Percentiles rank a stretch among this genome's conserved stretches.
Evolutionary conservation across 192 early-diverging fungal genomes (phyloP).

Genomic region (Coemansia sp.): DNA sequence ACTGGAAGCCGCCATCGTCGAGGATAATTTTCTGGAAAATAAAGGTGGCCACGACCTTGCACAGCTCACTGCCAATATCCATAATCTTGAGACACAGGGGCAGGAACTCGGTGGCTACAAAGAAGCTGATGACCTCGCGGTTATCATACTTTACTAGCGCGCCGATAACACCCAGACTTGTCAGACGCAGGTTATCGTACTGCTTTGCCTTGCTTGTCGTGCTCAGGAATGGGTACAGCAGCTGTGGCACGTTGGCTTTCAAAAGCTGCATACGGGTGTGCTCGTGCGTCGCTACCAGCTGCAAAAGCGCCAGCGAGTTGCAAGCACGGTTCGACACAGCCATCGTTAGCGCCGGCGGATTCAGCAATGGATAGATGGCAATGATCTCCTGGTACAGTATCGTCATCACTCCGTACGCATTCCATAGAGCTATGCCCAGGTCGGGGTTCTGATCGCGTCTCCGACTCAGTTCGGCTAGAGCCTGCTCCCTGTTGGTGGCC

Average conservation of each 20-base stretch:
- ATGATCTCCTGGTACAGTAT: slow-evolving; percentile 95
- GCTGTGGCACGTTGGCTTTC: slow-evolving; percentile 90
- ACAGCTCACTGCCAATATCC: slow-evolving; percentile 95
- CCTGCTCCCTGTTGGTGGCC: slow-evolving; percentile 76
- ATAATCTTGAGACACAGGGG: slow-evolving; percentile 98
- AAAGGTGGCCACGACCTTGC: slow-evolving; percentile 98
- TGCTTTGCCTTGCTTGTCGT: slow-evolving; percentile 92
- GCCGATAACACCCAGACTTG: slow-evolving; percentile 93
- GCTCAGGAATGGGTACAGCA: slow-evolving; percentile 97
- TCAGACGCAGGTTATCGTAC: slow-evolving; percentile 94
- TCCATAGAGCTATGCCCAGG: slow-evolving; percentile 95
- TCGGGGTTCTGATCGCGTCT: slow-evolving; percentile 94
- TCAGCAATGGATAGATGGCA: slow-evolving; percentile 87
- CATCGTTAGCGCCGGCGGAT: slow-evolving; percentile 81
- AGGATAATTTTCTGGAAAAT: slow-evolving; percentile 96
- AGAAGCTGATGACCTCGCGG: slow-evolving; percentile 91
- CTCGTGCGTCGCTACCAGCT: slow-evolving; percentile 92
- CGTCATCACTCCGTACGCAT: slow-evolving; percentile 94
- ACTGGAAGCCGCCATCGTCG: slow-evolving; percentile 84
- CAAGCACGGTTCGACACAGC: slow-evolving; percentile 93
- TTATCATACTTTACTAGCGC: slow-evolving; percentile 98
- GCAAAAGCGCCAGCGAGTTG: slow-evolving; percentile 91
- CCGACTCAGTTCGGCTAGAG: slow-evolving; percentile 89
- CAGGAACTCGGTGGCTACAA: slow-evolving; percentile 95
- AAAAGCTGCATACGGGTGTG: slow-evolving; percentile 71